A percentile compares a stretch with the other conserved stretches of the same genome.
phyloP scores from a whole-genome alignment of 208 protist genomes.

The Spongospora subterranea region DNA sequence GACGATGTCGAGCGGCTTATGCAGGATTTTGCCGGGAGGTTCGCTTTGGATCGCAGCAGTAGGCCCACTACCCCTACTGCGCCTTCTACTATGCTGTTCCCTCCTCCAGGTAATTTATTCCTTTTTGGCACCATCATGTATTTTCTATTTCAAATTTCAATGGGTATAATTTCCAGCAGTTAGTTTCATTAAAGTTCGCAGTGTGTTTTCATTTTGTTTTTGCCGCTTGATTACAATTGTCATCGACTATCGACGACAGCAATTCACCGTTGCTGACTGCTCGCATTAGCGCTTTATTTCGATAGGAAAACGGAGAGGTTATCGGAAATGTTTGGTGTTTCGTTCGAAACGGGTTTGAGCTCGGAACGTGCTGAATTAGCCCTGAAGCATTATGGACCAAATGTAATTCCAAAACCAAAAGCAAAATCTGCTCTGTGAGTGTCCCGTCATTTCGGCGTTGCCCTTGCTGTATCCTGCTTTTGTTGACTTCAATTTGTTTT shows the following conservation, averaged over 20 bases:
- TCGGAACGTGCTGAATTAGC: background rate
- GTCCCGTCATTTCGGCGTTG: too few species aligned
- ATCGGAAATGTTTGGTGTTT: background rate
- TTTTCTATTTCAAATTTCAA: background rate
- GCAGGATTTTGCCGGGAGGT: background rate
- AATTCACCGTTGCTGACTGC: too few species aligned
- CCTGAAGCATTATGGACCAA: background rate
- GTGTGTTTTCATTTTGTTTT: background rate
- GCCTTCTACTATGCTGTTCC: background rate
- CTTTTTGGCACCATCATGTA: background rate
- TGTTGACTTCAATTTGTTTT: too few species aligned
- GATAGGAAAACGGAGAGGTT: background rate
- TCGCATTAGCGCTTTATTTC: constrained; percentile 30
- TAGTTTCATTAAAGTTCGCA: background rate
- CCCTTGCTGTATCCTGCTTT: too few species aligned
- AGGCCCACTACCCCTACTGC: background rate
- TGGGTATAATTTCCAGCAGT: too few species aligned
- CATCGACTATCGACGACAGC: too few species aligned
- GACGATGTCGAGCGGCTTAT: background rate
- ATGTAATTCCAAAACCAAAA: background rate
- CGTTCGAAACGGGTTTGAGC: background rate
- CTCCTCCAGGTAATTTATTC: background rate
- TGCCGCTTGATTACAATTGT: background rate
- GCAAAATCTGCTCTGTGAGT: background rate
- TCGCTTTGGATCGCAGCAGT: background rate